Base-by-base conservation (phyloP, 2,329 filamentous ascomycete genomes). In the Fusarium sp. region DNA sequence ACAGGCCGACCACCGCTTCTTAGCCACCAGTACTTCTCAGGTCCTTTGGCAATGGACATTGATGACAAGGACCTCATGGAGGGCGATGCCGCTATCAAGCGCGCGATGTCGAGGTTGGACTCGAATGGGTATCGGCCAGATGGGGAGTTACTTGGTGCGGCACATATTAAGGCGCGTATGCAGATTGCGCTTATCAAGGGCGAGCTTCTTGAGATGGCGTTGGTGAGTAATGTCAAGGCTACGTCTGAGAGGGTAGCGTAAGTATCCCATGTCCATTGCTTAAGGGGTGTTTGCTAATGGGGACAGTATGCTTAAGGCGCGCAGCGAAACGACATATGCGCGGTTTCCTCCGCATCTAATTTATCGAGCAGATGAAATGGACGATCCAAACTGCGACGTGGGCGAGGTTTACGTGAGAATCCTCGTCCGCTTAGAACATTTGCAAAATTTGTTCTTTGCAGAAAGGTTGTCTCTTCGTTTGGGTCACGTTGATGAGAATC, bases 401-500 rank as follows among this genome's bases (percentile, higher is more conserved):
- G 67, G 77, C 0, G 72, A 76, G 0, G 64, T 86, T 1, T 85
- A 85, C 54, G 78, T 79, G 7, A 78, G 84, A 4, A 80, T 86
- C 16, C 74, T 88, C 2, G 75, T 86, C 2, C 80, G 81, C 4
- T 79, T 88, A 4, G 82, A 85, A 24, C 83, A 87, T 47, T 76
- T 88, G 1, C 84, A 89, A 44, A 89, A 89, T 41, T 79, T 87
- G 4, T 89, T 91, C 61, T 83, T 90, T 12, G 78, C 89, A 8
- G 85, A 90, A 59, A 81, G 88, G 18, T 81, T 90, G 0, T 77
- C 90, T 11, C 79, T 86, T 24, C 86, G 85, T 20, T 75, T 77
- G 4, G 79, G 81, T 0, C 76, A 80, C 14, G 69, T 76, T 1
- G 78, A 80, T 11, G 77, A 80, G 11, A 80, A 80, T 0, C 78